These are phyloP conservation scores for Phytophthora nicotianae DNA, from an alignment of 352 stramenopile genomes.

Conservation along the genomic window DNA sequence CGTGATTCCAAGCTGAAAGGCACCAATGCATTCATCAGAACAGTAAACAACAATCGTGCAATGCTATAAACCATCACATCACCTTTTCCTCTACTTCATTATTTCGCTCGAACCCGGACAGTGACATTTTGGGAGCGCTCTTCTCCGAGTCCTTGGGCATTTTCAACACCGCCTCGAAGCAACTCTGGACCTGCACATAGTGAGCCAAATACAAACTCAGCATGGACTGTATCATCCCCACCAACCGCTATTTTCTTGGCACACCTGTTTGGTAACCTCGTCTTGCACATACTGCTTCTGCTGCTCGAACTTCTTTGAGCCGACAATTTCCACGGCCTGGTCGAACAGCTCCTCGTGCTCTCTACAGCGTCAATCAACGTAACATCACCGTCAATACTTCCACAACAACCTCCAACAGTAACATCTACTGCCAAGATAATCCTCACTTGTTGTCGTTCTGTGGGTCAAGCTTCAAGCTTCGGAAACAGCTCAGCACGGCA, in stretches of 20 bases:
- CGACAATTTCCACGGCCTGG: constrained; percentile 68
- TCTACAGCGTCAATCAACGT: constrained; percentile 33
- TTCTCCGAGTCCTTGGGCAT: constrained; percentile 46
- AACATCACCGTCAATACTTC: neutral
- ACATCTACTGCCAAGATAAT: neutral
- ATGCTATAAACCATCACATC: neutral
- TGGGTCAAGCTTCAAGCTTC: constrained; percentile 58
- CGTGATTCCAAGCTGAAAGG: constrained; percentile 33
- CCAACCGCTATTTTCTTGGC: neutral
- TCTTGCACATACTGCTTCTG: constrained; percentile 78
- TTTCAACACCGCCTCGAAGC: constrained; percentile 69
- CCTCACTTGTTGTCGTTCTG: constrained; percentile 54
- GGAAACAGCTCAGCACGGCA: constrained; percentile 81
- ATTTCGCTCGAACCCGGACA: constrained; percentile 67
- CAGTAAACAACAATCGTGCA: neutral
- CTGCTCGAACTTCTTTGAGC: constrained; percentile 83
- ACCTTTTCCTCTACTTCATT: constrained; percentile 40
- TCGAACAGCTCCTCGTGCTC: constrained; percentile 78
- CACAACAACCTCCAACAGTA: neutral
- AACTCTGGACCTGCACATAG: constrained; percentile 40
- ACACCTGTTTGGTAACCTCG: constrained; percentile 62
- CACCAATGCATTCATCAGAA: constrained; percentile 10
- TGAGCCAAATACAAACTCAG: constrained; percentile 1
- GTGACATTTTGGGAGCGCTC: constrained; percentile 49
- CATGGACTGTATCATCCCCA: neutral